These are phyloP conservation scores for Ceratocystis albifundus DNA, from an alignment of 2,329 filamentous ascomycete genomes.

Conservation along the genomic window DNA sequence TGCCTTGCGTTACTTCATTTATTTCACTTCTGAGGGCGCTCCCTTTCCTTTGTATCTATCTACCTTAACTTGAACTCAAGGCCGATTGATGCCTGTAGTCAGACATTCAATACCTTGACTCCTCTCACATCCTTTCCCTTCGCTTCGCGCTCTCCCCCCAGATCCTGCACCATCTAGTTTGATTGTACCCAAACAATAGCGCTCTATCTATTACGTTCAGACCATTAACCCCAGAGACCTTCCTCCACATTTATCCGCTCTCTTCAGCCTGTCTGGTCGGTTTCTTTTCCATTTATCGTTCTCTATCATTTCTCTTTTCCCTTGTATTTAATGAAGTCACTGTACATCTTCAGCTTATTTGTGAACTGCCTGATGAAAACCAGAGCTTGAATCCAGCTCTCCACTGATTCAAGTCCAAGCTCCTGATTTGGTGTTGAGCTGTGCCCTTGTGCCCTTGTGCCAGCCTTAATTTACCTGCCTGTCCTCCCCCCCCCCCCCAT, in stretches of 20 bases:
- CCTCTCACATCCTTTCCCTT: slow-evolving; percentile 5
- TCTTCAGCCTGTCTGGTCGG: not conserved
- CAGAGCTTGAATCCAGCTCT: not conserved
- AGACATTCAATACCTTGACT: not conserved
- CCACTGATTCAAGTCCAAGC: slow-evolving; percentile 7
- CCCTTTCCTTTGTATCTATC: not conserved
- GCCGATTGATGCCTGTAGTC: slow-evolving; percentile 4
- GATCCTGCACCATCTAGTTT: slow-evolving; percentile 9
- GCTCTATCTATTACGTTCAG: not conserved
- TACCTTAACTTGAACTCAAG: not conserved
- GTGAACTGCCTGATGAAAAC: not conserved
- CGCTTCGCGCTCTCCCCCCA: slow-evolving; percentile 9
- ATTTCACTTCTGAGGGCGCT: not conserved
- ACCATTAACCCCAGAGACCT: not conserved
- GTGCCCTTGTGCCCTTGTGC: slow-evolving; percentile 5
- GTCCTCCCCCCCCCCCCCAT: slow-evolving; percentile 12
- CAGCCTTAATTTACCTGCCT: not conserved
- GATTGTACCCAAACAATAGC: slow-evolving; percentile 8
- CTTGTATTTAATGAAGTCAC: not conserved
- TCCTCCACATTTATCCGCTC: not conserved
- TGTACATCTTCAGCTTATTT: not conserved
- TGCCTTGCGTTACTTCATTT: not conserved
- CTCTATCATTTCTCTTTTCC: not conserved
- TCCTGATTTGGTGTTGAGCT: not conserved
- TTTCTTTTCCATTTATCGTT: not conserved